Evolutionary conservation across 108 stramenopile genomes (phyloP).

Genomic region (Asterionellopsis glacialis): DNA sequence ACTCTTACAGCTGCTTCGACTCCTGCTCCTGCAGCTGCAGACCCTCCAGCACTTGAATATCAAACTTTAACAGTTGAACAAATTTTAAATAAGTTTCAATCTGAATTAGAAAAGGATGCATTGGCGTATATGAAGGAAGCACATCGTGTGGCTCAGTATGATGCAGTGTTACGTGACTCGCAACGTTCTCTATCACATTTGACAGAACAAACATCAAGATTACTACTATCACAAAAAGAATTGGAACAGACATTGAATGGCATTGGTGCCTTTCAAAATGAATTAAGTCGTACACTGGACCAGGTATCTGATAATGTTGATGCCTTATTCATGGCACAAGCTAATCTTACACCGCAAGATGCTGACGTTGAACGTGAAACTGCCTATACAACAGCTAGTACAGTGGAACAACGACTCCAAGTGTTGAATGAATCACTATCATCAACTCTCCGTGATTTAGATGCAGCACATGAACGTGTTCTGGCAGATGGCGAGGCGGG

Average conservation of each 20-base stretch:
- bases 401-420: conserved; percentile 44
- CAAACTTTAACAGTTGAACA: conserved; percentile 82
- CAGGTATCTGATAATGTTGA: conserved; percentile 63
- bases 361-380: conserved; percentile 72
- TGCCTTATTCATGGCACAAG: conserved; percentile 60
- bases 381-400: conserved; percentile 51
- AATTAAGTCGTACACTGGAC: conserved; percentile 52
- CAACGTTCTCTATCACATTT: conserved; percentile 57
- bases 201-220: conserved; percentile 41
- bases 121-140: conserved; percentile 62
- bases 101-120: conserved; percentile 70
- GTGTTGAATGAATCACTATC: conserved; percentile 34
- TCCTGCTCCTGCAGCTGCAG: conserved; percentile 11
- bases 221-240: conserved; percentile 63
- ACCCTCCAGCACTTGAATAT: conserved; percentile 65
- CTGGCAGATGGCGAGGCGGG: conserved; percentile 37
- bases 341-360: conserved; percentile 48
- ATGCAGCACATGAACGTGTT: conserved; percentile 42
- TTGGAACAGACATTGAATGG: conserved; percentile 48
- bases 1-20: conserved; percentile 11
- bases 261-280: conserved; percentile 58
- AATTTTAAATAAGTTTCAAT: conserved; percentile 73
- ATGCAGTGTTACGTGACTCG: conserved; percentile 66
- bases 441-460: conserved; percentile 36
- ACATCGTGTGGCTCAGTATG: conserved; percentile 74